Evolutionary conservation across 73 alveolate genomes (phyloP).

Genomic region (Loxodes magnus): DNA sequence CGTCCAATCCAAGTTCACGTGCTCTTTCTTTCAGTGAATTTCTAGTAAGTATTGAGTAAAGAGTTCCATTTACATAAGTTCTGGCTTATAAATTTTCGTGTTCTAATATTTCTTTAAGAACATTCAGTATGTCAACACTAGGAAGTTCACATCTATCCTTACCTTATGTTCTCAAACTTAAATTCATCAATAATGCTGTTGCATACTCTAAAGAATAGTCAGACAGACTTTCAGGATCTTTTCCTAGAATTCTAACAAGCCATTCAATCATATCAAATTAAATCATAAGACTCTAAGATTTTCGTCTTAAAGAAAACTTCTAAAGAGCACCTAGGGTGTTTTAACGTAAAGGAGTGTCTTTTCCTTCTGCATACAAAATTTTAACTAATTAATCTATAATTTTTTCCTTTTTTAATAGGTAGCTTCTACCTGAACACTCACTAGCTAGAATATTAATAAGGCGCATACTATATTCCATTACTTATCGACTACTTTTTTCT

Average conservation of each 20-base stretch:
- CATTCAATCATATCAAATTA: slow-evolving; percentile 88
- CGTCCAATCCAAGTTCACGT: slow-evolving; percentile 49
- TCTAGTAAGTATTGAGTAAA: slow-evolving; percentile 50
- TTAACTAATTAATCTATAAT: slow-evolving; percentile 74
- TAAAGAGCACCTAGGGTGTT: slow-evolving; percentile 89
- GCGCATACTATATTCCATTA: slow-evolving; percentile 63
- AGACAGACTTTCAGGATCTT: slow-evolving; percentile 74
- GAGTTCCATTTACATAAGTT: slow-evolving; percentile 59
- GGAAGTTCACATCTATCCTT: slow-evolving; percentile 85
- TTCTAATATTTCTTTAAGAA: slow-evolving; percentile 78
- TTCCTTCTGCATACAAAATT: slow-evolving; percentile 63
- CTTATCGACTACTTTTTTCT: neutral
- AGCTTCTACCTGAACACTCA: slow-evolving; percentile 87
- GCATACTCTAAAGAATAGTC: slow-evolving; percentile 94
- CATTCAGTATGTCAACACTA: slow-evolving; percentile 57
- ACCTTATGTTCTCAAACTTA: slow-evolving; percentile 87
- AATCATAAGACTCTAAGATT: slow-evolving; percentile 87
- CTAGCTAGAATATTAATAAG: slow-evolving; percentile 85
- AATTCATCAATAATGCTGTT: slow-evolving; percentile 94
- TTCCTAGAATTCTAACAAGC: slow-evolving; percentile 72
- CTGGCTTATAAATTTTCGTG: slow-evolving; percentile 76
- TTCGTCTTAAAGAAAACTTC: slow-evolving; percentile 86
- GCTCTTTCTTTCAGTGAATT: slow-evolving; percentile 44
- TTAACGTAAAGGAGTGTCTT: slow-evolving; percentile 79
- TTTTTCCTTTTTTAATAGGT: slow-evolving; percentile 70